Conservation (phyloP, 2,329 filamentous ascomycete species). For the Didymella arachidicola region DNA sequence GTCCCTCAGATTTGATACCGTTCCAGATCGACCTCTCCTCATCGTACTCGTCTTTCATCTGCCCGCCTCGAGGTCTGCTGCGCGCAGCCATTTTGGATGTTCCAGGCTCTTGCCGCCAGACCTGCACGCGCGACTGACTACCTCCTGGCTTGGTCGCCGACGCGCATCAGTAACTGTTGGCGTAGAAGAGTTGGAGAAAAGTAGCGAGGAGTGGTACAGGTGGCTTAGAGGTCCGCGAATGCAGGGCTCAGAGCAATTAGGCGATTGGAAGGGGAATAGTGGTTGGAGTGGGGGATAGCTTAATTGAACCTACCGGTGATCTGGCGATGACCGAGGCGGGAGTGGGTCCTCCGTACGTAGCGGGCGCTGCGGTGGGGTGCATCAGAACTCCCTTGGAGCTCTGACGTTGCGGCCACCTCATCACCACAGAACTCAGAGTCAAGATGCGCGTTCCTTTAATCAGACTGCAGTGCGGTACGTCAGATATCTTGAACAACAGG, state of each 20-base stretch:
- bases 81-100: constrained; percentile 54
- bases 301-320: constrained; percentile 30
- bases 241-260: constrained; percentile 34
- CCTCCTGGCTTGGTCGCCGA: constrained; percentile 7
- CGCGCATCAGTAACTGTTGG: constrained; percentile 15
- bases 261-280: constrained; percentile 30
- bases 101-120: constrained; percentile 19
- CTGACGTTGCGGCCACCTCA: constrained; percentile 23
- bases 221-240: constrained; percentile 19
- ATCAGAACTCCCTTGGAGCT: constrained; percentile 27
- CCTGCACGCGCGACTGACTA: constrained; percentile 15
- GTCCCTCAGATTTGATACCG: constrained; percentile 56
- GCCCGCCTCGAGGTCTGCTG: constrained; percentile 53
- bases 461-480: constrained; percentile 76
- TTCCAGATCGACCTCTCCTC: constrained; percentile 61
- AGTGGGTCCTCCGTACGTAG: constrained; percentile 22
- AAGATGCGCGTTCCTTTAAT: constrained; percentile 73
- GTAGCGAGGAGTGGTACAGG: constrained; percentile 13
- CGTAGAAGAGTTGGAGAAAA: neutral
- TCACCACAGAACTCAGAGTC: constrained; percentile 21
- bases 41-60: constrained; percentile 59
- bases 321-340: constrained; percentile 17
- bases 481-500: constrained; percentile 16
- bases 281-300: constrained; percentile 26
- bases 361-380: constrained; percentile 20